These are phyloP conservation scores for Trichosporon faecale DNA, from an alignment of 1,284 basidiomycete genomes.

Conservation along the genomic window DNA sequence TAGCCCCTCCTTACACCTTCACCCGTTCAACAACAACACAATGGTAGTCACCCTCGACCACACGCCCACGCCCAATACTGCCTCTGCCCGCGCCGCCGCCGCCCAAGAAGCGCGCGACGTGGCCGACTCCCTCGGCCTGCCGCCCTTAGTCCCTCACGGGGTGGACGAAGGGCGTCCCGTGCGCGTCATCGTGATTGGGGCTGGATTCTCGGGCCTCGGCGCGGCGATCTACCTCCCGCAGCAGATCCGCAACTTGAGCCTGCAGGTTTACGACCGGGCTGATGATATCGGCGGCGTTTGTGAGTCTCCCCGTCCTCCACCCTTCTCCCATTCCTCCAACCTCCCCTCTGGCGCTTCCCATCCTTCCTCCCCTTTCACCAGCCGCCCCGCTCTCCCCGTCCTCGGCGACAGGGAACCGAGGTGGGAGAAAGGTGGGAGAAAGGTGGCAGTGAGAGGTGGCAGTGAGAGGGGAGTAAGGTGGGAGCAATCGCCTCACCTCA, in stretches of 20 bases:
- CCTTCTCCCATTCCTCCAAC: too few species aligned
- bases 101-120: neutral
- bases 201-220: slow-evolving; percentile 20
- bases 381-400: too few species aligned
- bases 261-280: slow-evolving; percentile 20
- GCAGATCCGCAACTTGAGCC: slow-evolving; percentile 16
- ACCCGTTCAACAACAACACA: neutral
- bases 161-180: slow-evolving; percentile 10
- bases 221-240: slow-evolving; percentile 14
- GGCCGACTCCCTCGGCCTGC: neutral
- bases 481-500: too few species aligned
- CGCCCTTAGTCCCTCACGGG: slow-evolving; percentile 12
- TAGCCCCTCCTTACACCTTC: neutral
- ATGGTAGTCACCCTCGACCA: slow-evolving; percentile 2
- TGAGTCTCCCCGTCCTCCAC: too few species aligned
- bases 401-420: too few species aligned
- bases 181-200: slow-evolving; percentile 21
- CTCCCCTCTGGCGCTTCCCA: too few species aligned
- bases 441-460: too few species aligned
- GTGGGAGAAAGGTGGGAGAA: too few species aligned
- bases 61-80: neutral
- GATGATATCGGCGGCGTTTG: slow-evolving; percentile 24
- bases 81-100: neutral
- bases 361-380: too few species aligned
- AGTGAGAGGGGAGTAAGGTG: too few species aligned